phyloP scores from a whole-genome alignment of 371 early-diverging fungal genomes.

The Mucor circinelloides region DNA sequence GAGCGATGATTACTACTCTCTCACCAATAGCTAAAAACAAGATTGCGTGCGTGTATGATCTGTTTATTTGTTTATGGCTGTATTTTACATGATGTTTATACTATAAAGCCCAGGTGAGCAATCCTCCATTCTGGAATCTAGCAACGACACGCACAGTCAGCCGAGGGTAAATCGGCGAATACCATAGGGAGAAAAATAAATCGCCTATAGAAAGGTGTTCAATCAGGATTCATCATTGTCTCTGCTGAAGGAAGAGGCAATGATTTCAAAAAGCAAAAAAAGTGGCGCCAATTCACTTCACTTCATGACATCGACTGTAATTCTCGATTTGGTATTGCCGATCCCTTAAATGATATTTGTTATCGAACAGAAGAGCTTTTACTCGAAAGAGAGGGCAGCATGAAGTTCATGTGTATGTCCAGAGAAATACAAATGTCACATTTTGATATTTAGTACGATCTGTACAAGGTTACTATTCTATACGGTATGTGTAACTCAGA shows the following conservation, averaged over 20 bases:
- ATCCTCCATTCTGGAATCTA: neutral
- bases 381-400: neutral
- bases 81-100: neutral
- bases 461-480: slow-evolving; percentile 3
- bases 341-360: neutral
- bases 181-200: neutral
- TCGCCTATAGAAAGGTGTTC: neutral
- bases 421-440: neutral
- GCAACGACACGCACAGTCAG: neutral
- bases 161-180: neutral
- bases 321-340: slow-evolving; percentile 15
- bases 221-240: neutral
- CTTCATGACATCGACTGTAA: neutral
- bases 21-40: neutral
- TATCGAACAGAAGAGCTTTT: neutral
- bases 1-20: neutral
- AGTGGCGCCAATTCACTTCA: slow-evolving; percentile 18
- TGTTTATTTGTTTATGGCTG: neutral
- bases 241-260: neutral
- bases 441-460: neutral
- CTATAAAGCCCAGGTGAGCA: neutral
- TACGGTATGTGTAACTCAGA: slow-evolving; percentile 2
- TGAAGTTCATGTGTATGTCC: slow-evolving; percentile 1
- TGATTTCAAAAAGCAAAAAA: neutral
- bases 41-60: neutral